phyloP scores from a whole-genome alignment of 306 rosid species.

The Rosa persica region DNA sequence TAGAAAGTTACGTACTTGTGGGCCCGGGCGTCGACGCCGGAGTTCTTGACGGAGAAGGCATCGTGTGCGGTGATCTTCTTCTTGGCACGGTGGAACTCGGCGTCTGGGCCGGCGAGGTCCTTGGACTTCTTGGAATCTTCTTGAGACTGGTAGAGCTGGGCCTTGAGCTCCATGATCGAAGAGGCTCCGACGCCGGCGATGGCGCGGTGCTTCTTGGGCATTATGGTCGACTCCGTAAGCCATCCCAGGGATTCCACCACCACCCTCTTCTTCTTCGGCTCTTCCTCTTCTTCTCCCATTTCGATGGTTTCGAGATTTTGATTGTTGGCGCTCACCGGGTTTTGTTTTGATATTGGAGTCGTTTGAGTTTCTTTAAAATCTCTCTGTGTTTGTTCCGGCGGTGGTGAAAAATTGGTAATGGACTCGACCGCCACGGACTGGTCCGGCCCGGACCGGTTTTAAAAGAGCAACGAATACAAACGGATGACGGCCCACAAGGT shows the following conservation, averaged over 20 bases:
- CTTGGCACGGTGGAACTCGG: constrained; percentile 82
- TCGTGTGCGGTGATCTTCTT: constrained; percentile 45
- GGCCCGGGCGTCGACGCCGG: constrained; percentile 85
- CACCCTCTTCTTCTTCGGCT: constrained; percentile 48
- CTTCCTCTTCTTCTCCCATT: constrained; percentile 46
- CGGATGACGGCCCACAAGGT: too few species aligned
- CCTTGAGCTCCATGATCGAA: constrained; percentile 83
- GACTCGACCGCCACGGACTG: constrained; percentile 3
- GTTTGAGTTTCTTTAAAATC: neutral
- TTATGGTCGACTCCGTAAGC: constrained; percentile 92
- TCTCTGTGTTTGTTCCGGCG: neutral
- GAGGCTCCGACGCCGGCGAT: constrained; percentile 89
- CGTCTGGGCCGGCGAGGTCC: constrained; percentile 56
- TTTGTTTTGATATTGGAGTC: too few species aligned
- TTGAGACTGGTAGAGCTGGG: constrained; percentile 85
- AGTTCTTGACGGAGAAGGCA: constrained; percentile 55
- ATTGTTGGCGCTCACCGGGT: neutral
- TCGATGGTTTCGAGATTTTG: neutral
- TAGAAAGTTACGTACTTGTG: constrained; percentile 46
- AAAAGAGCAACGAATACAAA: too few species aligned
- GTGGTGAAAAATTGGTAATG: neutral
- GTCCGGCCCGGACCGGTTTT: neutral
- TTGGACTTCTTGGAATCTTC: constrained; percentile 75
- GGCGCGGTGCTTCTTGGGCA: constrained; percentile 93
- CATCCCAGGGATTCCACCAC: constrained; percentile 88